Percentiles rank a stretch among this genome's conserved stretches.
These are phyloP conservation scores for Wickerhamiella occidentalis DNA, from an alignment of 805 yeast species.

Conservation along the genomic window DNA sequence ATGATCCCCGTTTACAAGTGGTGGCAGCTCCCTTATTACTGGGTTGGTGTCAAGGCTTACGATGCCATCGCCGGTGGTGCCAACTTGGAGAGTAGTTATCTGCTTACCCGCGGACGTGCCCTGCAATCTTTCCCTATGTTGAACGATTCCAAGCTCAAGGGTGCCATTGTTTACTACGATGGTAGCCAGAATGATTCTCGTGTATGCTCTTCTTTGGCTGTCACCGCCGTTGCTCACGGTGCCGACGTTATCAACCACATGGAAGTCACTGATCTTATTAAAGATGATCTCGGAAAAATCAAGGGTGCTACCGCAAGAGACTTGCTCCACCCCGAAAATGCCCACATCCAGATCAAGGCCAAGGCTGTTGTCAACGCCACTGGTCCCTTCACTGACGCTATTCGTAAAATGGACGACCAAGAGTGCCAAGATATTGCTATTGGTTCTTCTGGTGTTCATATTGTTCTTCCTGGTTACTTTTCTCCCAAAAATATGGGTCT, in stretches of 20 bases:
- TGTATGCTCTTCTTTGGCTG: constrained; percentile 74
- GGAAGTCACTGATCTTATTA: constrained; percentile 64
- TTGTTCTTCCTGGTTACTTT: constrained; percentile 83
- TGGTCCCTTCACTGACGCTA: constrained; percentile 79
- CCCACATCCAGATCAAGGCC: constrained; percentile 48
- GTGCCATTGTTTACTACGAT: constrained; percentile 88
- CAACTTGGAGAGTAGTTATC: constrained; percentile 66
- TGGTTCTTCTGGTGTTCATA: constrained; percentile 89
- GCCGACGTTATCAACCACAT: constrained; percentile 82
- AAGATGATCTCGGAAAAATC: constrained; percentile 46
- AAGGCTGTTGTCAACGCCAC: constrained; percentile 82
- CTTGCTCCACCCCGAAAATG: constrained; percentile 42
- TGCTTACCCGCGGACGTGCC: constrained; percentile 55
- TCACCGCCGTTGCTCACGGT: constrained; percentile 75
- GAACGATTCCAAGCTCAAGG: constrained; percentile 65
- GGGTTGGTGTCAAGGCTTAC: constrained; percentile 80
- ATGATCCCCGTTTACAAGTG: constrained; percentile 92
- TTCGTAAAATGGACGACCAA: constrained; percentile 72
- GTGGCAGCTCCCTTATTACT: constrained; percentile 94
- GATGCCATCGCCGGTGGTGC: constrained; percentile 87
- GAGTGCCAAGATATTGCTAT: constrained; percentile 63
- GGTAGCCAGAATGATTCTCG: constrained; percentile 90
- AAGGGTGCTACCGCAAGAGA: constrained; percentile 72
- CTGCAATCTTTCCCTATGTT: constrained; percentile 74
- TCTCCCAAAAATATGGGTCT: constrained; percentile 81